Evolutionary conservation across 371 early-diverging fungal genomes (phyloP).

Genomic region (Nematocida ausubeli): DNA sequence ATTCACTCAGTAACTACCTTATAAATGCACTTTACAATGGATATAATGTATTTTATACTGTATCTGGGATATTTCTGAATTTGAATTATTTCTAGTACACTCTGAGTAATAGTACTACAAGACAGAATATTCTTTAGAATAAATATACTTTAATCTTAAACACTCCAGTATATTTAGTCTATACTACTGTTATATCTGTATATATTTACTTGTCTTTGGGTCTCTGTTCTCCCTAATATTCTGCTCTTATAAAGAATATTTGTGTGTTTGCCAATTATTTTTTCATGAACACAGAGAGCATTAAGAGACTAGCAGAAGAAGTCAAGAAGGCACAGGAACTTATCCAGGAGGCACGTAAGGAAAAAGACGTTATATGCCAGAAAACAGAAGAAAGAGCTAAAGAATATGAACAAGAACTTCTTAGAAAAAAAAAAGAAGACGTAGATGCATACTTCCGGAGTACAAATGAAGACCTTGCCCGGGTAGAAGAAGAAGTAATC

Average conservation of each 20-base stretch:
- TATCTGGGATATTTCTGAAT: too few species aligned
- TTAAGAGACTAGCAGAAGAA: conserved; percentile 48
- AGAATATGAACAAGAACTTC: conserved; percentile 31
- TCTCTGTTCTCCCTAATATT: not conserved
- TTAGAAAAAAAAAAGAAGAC: conserved; percentile 17
- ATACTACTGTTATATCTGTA: not conserved
- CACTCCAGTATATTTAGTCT: too few species aligned
- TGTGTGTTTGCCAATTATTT: not conserved
- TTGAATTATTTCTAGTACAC: too few species aligned
- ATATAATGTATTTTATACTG: too few species aligned
- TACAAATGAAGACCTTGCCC: conserved; percentile 17
- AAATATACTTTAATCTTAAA: too few species aligned
- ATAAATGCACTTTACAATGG: too few species aligned
- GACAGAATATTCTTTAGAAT: too few species aligned
- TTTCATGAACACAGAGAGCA: conserved; percentile 50
- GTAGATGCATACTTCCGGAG: conserved; percentile 21
- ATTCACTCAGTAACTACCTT: too few species aligned
- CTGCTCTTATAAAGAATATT: too few species aligned
- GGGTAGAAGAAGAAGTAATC: conserved; percentile 10
- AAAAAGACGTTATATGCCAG: conserved; percentile 7
- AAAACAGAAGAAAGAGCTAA: conserved; percentile 17
- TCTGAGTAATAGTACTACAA: too few species aligned
- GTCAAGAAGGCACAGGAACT: conserved; percentile 39
- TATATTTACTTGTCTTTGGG: not conserved
- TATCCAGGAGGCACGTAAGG: conserved; percentile 39